Percentiles rank a stretch among this genome's conserved stretches.
Conservation (phyloP, 1,284 basidiomycete genomes). For the Coriolopsis trogii region DNA sequence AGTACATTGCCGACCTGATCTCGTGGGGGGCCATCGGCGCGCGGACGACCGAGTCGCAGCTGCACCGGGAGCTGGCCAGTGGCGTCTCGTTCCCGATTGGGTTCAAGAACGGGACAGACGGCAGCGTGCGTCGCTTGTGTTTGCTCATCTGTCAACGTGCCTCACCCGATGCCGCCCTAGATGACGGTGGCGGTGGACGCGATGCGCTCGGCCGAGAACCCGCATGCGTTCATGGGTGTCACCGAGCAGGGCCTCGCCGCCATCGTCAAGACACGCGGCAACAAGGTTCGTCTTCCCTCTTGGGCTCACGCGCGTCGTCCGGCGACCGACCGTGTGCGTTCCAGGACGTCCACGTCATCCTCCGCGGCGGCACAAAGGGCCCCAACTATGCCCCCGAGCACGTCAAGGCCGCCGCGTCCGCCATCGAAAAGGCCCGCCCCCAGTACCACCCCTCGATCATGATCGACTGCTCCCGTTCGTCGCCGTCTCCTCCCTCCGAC, state of each 20-base stretch:
- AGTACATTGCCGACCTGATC: slow-evolving; percentile 80
- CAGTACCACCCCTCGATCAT: slow-evolving; percentile 73
- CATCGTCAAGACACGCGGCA: slow-evolving; percentile 95
- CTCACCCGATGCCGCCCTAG: slow-evolving; percentile 10
- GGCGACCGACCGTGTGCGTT: neutral
- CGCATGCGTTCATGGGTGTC: slow-evolving; percentile 98
- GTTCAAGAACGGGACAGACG: slow-evolving; percentile 99
- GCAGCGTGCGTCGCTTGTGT: slow-evolving; percentile 58
- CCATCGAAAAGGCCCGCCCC: slow-evolving; percentile 75
- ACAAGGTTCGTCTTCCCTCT: slow-evolving; percentile 41
- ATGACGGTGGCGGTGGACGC: slow-evolving; percentile 90
- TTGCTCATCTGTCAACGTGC: neutral
- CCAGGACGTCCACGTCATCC: slow-evolving; percentile 89
- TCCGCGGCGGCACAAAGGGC: slow-evolving; percentile 87
- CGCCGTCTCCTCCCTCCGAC: slow-evolving; percentile 3
- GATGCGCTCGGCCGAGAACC: slow-evolving; percentile 90
- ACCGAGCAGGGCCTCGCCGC: slow-evolving; percentile 93
- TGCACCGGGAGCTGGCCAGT: slow-evolving; percentile 92
- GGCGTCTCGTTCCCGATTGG: slow-evolving; percentile 91
- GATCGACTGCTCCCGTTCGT: slow-evolving; percentile 81
- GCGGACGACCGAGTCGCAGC: slow-evolving; percentile 92
- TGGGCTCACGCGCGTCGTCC: neutral
- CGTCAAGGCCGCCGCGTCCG: slow-evolving; percentile 70
- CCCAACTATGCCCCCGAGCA: slow-evolving; percentile 84
- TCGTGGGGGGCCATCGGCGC: slow-evolving; percentile 99